A percentile compares a stretch with the other conserved stretches of the same genome.
Evolutionary conservation across 2,329 filamentous ascomycete genomes (phyloP).

Genomic region (Ophiostoma ips): DNA sequence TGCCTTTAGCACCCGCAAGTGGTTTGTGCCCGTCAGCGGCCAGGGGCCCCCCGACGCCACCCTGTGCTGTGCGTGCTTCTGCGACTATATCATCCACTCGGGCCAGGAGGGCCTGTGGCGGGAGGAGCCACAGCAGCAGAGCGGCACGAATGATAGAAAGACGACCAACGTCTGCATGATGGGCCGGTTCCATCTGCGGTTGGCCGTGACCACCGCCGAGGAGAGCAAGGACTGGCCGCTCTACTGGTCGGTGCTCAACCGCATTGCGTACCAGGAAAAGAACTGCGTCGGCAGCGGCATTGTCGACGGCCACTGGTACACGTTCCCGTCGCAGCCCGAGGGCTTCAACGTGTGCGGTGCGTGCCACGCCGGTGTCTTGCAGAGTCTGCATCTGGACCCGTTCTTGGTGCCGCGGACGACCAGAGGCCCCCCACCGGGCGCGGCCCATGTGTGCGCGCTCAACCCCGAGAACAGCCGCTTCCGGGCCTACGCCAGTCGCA

Average conservation of each 20-base stretch:
- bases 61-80: constrained; percentile 25
- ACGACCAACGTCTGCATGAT: constrained; percentile 11
- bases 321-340: constrained; percentile 18
- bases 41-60: constrained; percentile 17
- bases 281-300: constrained; percentile 21
- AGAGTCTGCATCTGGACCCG: constrained; percentile 18
- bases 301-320: constrained; percentile 21
- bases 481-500: not conserved
- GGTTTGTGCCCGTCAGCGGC: constrained; percentile 21
- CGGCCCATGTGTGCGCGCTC: constrained; percentile 21
- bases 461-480: constrained; percentile 20
- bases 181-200: constrained; percentile 19
- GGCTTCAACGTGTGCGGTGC: constrained; percentile 24
- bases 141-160: constrained; percentile 18
- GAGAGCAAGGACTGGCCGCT: constrained; percentile 18
- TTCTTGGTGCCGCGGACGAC: constrained; percentile 19
- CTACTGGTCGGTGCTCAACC: constrained; percentile 22
- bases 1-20: constrained; percentile 11
- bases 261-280: constrained; percentile 17
- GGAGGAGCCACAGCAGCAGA: constrained; percentile 9
- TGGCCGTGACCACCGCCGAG: constrained; percentile 20
- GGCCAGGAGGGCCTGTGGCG: constrained; percentile 12
- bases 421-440: constrained; percentile 9
- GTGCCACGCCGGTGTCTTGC: constrained; percentile 22
- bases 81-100: constrained; percentile 21